Evolutionary conservation across 148 eudicot species (phyloP).

Genomic region (Vaccinium macrocarpon): DNA sequence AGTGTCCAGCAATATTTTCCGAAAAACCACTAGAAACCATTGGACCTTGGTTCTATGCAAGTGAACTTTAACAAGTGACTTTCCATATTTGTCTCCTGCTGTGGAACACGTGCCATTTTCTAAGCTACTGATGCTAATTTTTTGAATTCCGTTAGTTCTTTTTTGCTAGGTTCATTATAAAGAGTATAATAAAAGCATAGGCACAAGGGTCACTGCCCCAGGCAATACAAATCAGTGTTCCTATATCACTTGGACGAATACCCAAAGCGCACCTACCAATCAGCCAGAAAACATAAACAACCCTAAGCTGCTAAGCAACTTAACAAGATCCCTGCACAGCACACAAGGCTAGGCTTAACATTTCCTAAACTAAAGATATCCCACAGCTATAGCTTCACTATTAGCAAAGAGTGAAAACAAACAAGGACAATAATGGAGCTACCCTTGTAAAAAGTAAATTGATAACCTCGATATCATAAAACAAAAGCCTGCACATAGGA

Average conservation of each 20-base stretch:
- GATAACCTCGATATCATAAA: background rate
- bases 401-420: background rate
- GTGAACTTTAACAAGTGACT: background rate
- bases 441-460: background rate
- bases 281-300: background rate
- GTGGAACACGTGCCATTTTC: background rate
- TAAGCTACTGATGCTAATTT: background rate
- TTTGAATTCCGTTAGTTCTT: no score
- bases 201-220: background rate
- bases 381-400: background rate
- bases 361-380: background rate
- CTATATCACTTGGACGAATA: background rate
- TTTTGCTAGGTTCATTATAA: background rate
- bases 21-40: background rate
- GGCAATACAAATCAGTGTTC: background rate
- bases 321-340: background rate
- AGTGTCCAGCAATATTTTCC: background rate
- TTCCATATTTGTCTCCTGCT: background rate
- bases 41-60: background rate
- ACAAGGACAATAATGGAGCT: background rate
- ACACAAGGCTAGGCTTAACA: background rate
- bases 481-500: background rate
- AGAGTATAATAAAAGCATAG: background rate
- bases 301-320: background rate
- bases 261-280: background rate